These are phyloP conservation scores for Pythium plurisporium DNA, from an alignment of 352 stramenopile species.

Conservation along the genomic window DNA sequence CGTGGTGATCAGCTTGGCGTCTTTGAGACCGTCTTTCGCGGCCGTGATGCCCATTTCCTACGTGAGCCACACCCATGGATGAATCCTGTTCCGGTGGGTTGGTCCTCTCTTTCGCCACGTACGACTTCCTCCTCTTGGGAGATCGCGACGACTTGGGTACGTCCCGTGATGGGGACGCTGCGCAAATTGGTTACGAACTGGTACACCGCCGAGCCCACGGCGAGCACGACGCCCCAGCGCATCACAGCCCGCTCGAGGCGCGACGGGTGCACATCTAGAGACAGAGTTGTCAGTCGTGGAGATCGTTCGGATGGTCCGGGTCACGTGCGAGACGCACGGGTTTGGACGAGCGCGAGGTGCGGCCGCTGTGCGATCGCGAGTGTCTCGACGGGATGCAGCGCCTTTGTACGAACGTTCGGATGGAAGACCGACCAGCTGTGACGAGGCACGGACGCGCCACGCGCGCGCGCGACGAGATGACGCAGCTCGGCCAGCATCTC, in stretches of 20 bases:
- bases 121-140: constrained; percentile 58
- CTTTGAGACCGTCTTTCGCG: constrained; percentile 36
- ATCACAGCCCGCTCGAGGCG: constrained; percentile 36
- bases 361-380: constrained; percentile 31
- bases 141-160: constrained; percentile 64
- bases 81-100: constrained; percentile 22
- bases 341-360: constrained; percentile 40
- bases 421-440: constrained; percentile 54
- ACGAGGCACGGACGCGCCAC: constrained; percentile 23
- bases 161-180: constrained; percentile 57
- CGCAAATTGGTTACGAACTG: constrained; percentile 71
- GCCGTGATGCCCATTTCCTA: constrained; percentile 31
- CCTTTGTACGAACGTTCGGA: constrained; percentile 20
- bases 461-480: not conserved
- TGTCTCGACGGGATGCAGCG: constrained; percentile 31
- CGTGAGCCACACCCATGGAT: constrained; percentile 11
- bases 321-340: constrained; percentile 24
- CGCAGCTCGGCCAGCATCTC: not conserved
- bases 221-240: constrained; percentile 35
- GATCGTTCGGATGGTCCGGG: not conserved
- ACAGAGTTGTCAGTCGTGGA: not conserved
- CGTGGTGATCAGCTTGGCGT: constrained; percentile 34
- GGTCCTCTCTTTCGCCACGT: constrained; percentile 14
- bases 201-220: constrained; percentile 42
- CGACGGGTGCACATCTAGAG: constrained; percentile 43